Base-by-base conservation (phyloP, 768 basidiomycete genomes). In the Tephrocybe rancida region DNA sequence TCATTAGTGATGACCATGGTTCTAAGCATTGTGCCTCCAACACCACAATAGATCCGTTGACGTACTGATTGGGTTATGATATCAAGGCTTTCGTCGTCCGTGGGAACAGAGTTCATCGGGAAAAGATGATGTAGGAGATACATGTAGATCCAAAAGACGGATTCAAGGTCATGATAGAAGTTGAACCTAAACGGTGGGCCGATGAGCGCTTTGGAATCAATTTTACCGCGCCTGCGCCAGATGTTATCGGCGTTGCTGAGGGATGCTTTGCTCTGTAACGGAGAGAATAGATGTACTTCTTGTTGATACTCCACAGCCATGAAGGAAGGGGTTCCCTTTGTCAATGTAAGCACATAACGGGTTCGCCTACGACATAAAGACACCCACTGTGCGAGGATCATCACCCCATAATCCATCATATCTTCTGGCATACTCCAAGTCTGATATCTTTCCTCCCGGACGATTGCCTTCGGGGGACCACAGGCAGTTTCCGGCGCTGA, bases 101-200 rank as follows among this genome's bases (percentile, higher is more conserved):
- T 6, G 13, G 6, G 30, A 32, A 32, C 30, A 32, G 30, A 6
- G 13, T 13, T 18, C 11, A 25, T 7, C 5, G 48, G 39, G 7
- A 41, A 26, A 16, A 14, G 37, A 21, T 29, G 10, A 6, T 29
- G 38, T 4, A 50, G 37, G 10, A 29, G 41, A 26, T 38, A 50
- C 10, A 41, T 13, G 19, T 50, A 50, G 14, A 50, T 11, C 48
- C 37, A 50, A 7, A 29, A 50, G 2, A 32, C 37, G 0, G 38
- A 50, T 24, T 50, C 48, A 3, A 49, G 2, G 10, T 41, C 48
- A 22, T 49, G 48, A 16, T 39, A 49, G 38, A 39, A 49, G 27
- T 41, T 49, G 18, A 49, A 49, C 5, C 9, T 27, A 22, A 49
- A 38, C n/a, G n/a, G n/a, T 32, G 30, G 30, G 13, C 6, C 13